phyloP scores from a whole-genome alignment of 2,329 filamentous ascomycete species.

The Fusarium proliferatum region DNA sequence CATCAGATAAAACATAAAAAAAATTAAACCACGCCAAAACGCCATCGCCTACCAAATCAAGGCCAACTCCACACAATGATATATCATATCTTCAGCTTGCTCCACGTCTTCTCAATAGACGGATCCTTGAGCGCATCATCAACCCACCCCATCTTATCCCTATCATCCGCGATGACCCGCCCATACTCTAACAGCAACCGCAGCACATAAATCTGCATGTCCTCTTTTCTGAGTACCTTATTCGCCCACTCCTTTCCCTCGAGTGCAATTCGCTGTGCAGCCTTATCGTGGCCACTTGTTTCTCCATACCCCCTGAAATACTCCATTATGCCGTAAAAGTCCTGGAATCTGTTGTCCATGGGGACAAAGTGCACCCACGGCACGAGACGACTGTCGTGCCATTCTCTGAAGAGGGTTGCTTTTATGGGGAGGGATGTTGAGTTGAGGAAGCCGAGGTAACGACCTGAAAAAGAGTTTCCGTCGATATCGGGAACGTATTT shows the following conservation, averaged over 20 bases:
- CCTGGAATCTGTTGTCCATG: conserved; percentile 78
- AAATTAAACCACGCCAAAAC: conserved; percentile 25
- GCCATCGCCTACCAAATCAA: conserved; percentile 36
- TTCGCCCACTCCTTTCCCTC: conserved; percentile 76
- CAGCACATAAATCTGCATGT: conserved; percentile 78
- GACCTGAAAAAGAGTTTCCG: conserved; percentile 76
- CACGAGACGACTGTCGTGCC: conserved; percentile 80
- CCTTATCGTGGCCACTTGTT: conserved; percentile 62
- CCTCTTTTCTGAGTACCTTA: conserved; percentile 73
- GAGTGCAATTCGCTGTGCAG: conserved; percentile 72
- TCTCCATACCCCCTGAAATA: conserved; percentile 75
- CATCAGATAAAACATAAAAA: conserved; percentile 8
- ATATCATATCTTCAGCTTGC: conserved; percentile 39
- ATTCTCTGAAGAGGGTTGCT: conserved; percentile 81
- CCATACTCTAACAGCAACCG: conserved; percentile 74
- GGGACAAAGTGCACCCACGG: conserved; percentile 86
- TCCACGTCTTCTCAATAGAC: conserved; percentile 48
- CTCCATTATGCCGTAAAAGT: conserved; percentile 78
- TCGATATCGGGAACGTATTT: conserved; percentile 84
- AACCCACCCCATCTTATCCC: conserved; percentile 67
- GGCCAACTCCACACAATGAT: conserved; percentile 34
- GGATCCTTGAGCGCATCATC: conserved; percentile 58
- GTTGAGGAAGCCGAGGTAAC: conserved; percentile 75
- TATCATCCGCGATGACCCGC: conserved; percentile 62
- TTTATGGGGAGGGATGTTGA: conserved; percentile 80